Evolutionary conservation across 2,329 filamentous ascomycete species (phyloP), one percentile per base, ranked within the genome.

Genomic region (Colletotrichum karsti): DNA sequence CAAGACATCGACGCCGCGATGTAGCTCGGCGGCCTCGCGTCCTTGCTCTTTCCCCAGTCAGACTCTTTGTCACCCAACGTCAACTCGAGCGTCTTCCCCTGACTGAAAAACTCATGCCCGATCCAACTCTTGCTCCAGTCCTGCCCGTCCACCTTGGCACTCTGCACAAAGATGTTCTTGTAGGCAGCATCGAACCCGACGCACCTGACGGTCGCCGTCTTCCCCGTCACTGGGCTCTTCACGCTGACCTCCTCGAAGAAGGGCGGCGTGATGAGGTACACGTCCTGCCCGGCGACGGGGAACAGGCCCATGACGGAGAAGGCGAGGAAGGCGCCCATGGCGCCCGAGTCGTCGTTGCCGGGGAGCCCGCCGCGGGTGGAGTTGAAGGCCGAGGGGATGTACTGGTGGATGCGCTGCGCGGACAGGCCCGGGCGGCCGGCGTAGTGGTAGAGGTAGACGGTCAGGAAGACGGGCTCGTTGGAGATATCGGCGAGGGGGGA

Each of bases 311-410:
- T 83, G 86, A 91, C 89, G 20, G 84, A 82, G 4, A 91, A 81
- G 0, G 82, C 84, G 2, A 85, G 81, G 62, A 90, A 91, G 0
- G 84, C 84, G 3, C 88, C 88, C 88, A 91, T 91, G 3, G 89
- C 87, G 1, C 89, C 89, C 15, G 83, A 85, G 73, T 91, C 88
- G 50, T 91, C 89, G 71, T 91, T 91, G 0, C 89, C 90, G 0
- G 89, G 87, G 18, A 91, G 83, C 0, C 90, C 89, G 4, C 77
- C 78, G 2, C 84, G 69, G 0, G 85, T 84, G 9, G 84, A 82
- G 77, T 90, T 90, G 81, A 91, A 91, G 37, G 85, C 81, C 1
- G 82, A 82, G 0, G 89, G 89, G 56, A 91, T 90, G 71, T 91
- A 91, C 56, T 79, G 83, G 69, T 90, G 88, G 1, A 85, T 81